Evolutionary conservation across 192 early-diverging fungal genomes (phyloP), one percentile per base, ranked within the genome.

Genomic region (Funneliformis geosporum): DNA sequence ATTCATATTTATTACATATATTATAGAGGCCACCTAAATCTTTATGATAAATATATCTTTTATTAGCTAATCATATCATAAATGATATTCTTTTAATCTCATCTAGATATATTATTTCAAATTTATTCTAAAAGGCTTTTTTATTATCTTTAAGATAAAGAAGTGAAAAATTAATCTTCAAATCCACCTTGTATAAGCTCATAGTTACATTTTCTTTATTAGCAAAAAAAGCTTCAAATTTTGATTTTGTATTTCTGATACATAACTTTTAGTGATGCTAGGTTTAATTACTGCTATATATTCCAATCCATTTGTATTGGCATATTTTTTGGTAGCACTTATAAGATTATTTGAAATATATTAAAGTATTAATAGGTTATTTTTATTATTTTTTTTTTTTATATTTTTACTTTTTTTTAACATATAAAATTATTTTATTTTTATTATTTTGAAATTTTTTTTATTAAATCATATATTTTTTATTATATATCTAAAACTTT

Each of bases 171-270:
- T 65, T 65, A 3, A 2, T 65, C 25, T 65, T 65, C 10, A n/a
- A 10, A 25, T 65, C 1, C 7, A 65, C 62, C 23, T 65, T 23
- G 25, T 65, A 65, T 65, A 6, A 65, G 23, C 62, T 65, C 62
- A 27, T 23, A 27, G 23, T 65, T 27, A 62, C 60, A 62, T 62
- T 62, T 0, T 62, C 25, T 62, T 62, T 62, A 62, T 62, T 16
- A 23, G n/a, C 25, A 65, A 65, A 65, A 65, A 65, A 65, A 25
- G 28, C 28, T 65, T 27, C n/a, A 65, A 65, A 65, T 65, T 65
- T 65, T 23, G 8, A 11, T 65, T 12, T 65, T 65, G 7, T 23
- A 65, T 65, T 65, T 65, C 11, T 27, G 28, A 27, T 65, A 65
- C 28, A 25, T 1, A 2, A 65, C 11, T 27, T 65, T 65, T 65